Conservation (phyloP, 139 green algal species). For the Zygnema circumcarinatum region DNA sequence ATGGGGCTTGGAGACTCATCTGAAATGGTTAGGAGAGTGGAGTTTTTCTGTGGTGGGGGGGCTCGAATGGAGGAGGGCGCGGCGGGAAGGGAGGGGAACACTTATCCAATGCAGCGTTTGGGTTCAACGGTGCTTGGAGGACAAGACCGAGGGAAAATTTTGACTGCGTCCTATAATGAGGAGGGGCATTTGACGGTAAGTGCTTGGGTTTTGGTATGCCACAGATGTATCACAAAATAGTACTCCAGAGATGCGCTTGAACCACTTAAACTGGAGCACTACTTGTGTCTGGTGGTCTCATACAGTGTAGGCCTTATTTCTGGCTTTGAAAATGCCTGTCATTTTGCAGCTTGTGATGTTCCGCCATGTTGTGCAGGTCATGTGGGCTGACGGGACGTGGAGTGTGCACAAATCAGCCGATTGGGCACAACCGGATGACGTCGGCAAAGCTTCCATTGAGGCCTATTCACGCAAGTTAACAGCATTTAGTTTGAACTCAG, state of each 20-base stretch:
- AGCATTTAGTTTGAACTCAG: not conserved
- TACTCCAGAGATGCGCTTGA: too few species aligned
- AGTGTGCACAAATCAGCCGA: not conserved
- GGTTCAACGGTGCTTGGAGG: not conserved
- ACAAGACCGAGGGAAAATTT: not conserved
- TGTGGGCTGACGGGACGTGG: not conserved
- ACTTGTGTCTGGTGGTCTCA: too few species aligned
- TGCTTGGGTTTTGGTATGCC: too few species aligned
- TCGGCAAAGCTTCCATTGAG: not conserved
- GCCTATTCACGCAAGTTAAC: not conserved
- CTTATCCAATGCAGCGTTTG: not conserved
- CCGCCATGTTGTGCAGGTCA: too few species aligned
- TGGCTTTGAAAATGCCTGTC: too few species aligned
- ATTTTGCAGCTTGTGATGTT: too few species aligned
- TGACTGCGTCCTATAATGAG: not conserved
- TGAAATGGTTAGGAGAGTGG: not conserved
- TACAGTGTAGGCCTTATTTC: too few species aligned
- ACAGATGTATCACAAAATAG: too few species aligned
- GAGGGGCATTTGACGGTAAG: not conserved
- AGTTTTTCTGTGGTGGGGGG: not conserved
- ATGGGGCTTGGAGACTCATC: too few species aligned
- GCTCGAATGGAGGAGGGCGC: not conserved
- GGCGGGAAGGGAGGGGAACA: not conserved
- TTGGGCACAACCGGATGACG: not conserved
- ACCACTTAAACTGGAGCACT: too few species aligned